Percentiles rank a stretch among this genome's conserved stretches.
These are phyloP conservation scores for Tardiomyces depauwii DNA, from an alignment of 1,139 yeast species.

Conservation along the genomic window DNA sequence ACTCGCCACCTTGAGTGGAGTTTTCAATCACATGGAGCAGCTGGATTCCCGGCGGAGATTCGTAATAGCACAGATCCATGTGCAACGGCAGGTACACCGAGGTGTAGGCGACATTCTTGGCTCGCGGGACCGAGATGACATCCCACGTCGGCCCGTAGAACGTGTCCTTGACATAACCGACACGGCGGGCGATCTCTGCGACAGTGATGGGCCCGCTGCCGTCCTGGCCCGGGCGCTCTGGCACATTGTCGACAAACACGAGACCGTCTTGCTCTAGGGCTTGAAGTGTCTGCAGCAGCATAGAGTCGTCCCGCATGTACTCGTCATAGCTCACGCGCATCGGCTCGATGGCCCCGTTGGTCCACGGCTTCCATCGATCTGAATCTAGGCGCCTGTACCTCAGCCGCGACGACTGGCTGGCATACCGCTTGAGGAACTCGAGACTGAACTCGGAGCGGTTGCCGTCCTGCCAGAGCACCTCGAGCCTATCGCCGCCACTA, in stretches of 20 bases:
- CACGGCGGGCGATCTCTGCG: slow-evolving; percentile 41
- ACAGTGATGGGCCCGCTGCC: slow-evolving; percentile 23
- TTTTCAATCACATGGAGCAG: slow-evolving; percentile 57
- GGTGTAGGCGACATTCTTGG: slow-evolving; percentile 71
- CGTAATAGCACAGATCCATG: slow-evolving; percentile 71
- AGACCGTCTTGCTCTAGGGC: slow-evolving; percentile 51
- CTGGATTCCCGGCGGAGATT: slow-evolving; percentile 78
- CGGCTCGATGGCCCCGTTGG: slow-evolving; percentile 33
- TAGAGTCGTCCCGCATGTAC: slow-evolving; percentile 32
- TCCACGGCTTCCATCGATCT: slow-evolving; percentile 23
- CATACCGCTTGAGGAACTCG: slow-evolving; percentile 37
- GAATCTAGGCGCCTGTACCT: slow-evolving; percentile 18
- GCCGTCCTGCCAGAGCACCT: slow-evolving; percentile 47
- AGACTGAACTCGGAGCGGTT: slow-evolving; percentile 38
- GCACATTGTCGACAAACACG: slow-evolving; percentile 43
- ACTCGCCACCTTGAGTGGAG: slow-evolving; percentile 58
- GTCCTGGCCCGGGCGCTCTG: slow-evolving; percentile 28
- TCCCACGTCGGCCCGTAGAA: slow-evolving; percentile 70
- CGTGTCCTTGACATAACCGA: slow-evolving; percentile 64
- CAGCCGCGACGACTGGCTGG: slow-evolving; percentile 27
- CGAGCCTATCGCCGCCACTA: slow-evolving; percentile 23
- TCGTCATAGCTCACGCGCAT: slow-evolving; percentile 30
- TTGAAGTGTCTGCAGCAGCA: slow-evolving; percentile 33
- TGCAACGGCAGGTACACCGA: slow-evolving; percentile 59
- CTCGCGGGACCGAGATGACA: slow-evolving; percentile 47